Evolutionary conservation across 2,329 filamentous ascomycete species (phyloP), one percentile per base, ranked within the genome.

Genomic region (Cladosporium oxysporum): DNA sequence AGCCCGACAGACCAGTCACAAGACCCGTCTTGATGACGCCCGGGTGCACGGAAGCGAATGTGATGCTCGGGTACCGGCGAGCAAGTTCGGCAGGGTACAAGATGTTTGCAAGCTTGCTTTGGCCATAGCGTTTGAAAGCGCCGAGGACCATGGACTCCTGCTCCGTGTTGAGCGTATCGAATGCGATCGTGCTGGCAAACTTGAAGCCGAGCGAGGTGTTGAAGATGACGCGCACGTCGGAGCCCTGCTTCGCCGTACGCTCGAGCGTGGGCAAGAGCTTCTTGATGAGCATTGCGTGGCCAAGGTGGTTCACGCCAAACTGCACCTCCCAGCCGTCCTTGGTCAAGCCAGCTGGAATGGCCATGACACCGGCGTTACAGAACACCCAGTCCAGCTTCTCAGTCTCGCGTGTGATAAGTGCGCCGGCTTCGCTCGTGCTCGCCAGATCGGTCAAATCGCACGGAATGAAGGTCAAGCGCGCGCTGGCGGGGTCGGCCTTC

Each of bases 51-150:
- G 78, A 69, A 2, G 80, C 74, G 8, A 71, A 70, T 0, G 72
- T 76, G 29, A 83, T 74, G 8, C 69, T 66, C 0, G 79, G 76
- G 60, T 82, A 77, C 8, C 73, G 75, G 50, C 72, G 69, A 3
- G 80, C 77, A 3, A 85, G 70, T 60, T 80, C 77, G 11, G 73
- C 71, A 4, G 79, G 75, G 69, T 79, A 82, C 3, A 83, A 72
- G 2, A 83, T 70, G 66, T 83, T 81, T 0, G 83, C 83, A 2
- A 84, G 72, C 69, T 85, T 85, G 58, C 76, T 79, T 67, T 83
- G 79, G 0, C 79, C 82, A 66, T 82, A 82, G 11, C 78, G 73
- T 5, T 67, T 66, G 73, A 77, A 79, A 5, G 72, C 67, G 31
- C 76, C 71, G 29, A 63, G 29, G 14, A 61, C n/a, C 7, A 69